phyloP scores from a whole-genome alignment of 805 yeast species.

The Kodamaea lidongshanica region DNA sequence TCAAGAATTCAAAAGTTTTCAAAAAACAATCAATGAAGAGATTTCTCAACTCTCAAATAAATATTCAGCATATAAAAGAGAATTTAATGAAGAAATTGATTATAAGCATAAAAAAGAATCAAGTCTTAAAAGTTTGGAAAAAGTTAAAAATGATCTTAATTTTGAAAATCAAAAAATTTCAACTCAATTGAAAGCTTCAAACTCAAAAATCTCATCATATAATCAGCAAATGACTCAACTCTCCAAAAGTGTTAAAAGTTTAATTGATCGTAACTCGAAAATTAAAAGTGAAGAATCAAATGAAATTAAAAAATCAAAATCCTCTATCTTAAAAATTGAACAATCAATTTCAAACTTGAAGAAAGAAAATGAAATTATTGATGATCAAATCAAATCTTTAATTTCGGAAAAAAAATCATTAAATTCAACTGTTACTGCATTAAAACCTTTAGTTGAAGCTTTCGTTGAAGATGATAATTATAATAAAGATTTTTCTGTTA shows the following conservation, averaged over 20 bases:
- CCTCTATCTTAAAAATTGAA: slow-evolving; percentile 10
- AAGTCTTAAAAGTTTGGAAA: slow-evolving; percentile 28
- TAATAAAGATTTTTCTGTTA: slow-evolving; percentile 27
- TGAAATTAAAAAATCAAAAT: slow-evolving; percentile 18
- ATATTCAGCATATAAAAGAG: slow-evolving; percentile 28
- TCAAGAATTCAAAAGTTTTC: slow-evolving; percentile 16
- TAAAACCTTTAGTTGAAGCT: slow-evolving; percentile 22
- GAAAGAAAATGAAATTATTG: slow-evolving; percentile 19
- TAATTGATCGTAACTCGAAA: slow-evolving; percentile 18
- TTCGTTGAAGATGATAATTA: slow-evolving; percentile 18
- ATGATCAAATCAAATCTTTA: slow-evolving; percentile 19
- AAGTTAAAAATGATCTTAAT: slow-evolving; percentile 26
- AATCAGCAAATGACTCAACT: slow-evolving; percentile 14
- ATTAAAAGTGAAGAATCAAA: slow-evolving; percentile 12
- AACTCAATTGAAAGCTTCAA: slow-evolving; percentile 17
- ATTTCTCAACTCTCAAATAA: slow-evolving; percentile 19
- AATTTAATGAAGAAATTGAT: slow-evolving; percentile 32
- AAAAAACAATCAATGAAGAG: slow-evolving; percentile 10
- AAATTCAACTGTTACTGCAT: slow-evolving; percentile 9
- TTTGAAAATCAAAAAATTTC: slow-evolving; percentile 27
- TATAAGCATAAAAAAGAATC: slow-evolving; percentile 22
- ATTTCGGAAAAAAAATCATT: slow-evolving; percentile 21
- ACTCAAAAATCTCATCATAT: slow-evolving; percentile 4
- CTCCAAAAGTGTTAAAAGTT: slow-evolving; percentile 13
- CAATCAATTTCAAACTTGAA: slow-evolving; percentile 16